Conservation (phyloP, 331 rosid genomes). For the Acacia concinna region DNA sequence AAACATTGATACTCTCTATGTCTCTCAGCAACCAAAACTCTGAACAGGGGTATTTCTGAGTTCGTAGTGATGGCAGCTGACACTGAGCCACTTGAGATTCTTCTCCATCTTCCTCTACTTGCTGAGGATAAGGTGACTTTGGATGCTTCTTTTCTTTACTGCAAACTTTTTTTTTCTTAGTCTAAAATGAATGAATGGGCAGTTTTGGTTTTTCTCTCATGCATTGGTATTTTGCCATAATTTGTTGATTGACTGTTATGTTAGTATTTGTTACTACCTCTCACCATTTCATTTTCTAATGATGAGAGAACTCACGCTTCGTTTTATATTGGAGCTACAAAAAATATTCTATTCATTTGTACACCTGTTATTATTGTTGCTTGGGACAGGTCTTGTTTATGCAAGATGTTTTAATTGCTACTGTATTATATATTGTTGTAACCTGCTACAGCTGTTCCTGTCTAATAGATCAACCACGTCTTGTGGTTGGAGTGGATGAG, state of each 20-base stretch:
- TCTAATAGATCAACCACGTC: neutral
- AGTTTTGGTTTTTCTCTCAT: neutral
- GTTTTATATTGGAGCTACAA: too few species aligned
- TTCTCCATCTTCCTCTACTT: constrained; percentile 65
- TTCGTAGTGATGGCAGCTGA: constrained; percentile 70
- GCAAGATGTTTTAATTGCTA: neutral
- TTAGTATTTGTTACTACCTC: neutral
- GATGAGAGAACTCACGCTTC: too few species aligned
- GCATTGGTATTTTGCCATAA: neutral
- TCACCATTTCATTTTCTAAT: too few species aligned
- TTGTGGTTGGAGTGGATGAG: too few species aligned
- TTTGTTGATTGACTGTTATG: neutral
- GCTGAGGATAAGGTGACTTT: constrained; percentile 67
- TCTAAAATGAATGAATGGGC: neutral
- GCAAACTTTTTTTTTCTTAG: neutral
- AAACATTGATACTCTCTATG: neutral
- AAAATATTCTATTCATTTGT: neutral
- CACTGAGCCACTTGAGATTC: constrained; percentile 70
- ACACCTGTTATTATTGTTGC: neutral
- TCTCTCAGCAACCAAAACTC: constrained; percentile 67
- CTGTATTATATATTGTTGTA: neutral
- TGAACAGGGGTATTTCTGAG: constrained; percentile 75
- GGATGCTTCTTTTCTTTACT: neutral
- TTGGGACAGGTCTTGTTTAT: neutral
- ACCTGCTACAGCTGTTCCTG: neutral